Conservation (phyloP, 129 eudicot genomes). For the Sambucus nigra region DNA sequence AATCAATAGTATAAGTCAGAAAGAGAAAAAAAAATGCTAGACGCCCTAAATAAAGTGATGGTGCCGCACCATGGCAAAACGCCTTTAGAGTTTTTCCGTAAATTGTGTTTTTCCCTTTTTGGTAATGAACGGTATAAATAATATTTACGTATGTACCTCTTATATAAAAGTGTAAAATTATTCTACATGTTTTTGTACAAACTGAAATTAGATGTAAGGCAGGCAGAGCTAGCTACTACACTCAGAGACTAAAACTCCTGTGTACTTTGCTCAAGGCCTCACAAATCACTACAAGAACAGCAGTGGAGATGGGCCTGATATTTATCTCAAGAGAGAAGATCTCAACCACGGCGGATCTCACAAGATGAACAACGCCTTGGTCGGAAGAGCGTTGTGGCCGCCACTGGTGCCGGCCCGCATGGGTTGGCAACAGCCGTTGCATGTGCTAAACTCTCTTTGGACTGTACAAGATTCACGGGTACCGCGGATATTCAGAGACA, state of each 20-base stretch:
- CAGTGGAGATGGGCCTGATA: slow-evolving; percentile 50
- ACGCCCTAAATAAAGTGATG: too few relatives aligned
- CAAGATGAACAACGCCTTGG: slow-evolving; percentile 65
- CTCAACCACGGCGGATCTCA: slow-evolving; percentile 60
- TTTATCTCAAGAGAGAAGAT: slow-evolving; percentile 71
- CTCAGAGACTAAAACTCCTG: slow-evolving; percentile 58
- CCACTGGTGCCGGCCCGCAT: slow-evolving; percentile 51
- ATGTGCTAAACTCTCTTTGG: slow-evolving; percentile 50
- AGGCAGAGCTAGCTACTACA: slow-evolving; percentile 40
- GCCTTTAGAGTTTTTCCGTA: too few relatives aligned
- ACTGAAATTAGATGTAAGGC: background rate
- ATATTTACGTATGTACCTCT: too few relatives aligned
- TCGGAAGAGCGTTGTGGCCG: slow-evolving; percentile 34
- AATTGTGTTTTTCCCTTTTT: too few relatives aligned
- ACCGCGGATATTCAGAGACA: slow-evolving; percentile 30
- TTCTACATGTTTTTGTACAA: background rate
- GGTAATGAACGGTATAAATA: too few relatives aligned
- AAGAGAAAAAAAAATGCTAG: too few relatives aligned
- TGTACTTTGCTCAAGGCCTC: slow-evolving; percentile 49
- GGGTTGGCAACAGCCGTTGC: slow-evolving; percentile 56
- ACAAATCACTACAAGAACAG: slow-evolving; percentile 46
- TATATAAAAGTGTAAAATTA: too few relatives aligned
- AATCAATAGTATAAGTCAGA: too few relatives aligned
- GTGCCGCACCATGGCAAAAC: too few relatives aligned
- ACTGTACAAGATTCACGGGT: slow-evolving; percentile 43